These are phyloP conservation scores for Thymus mandschuricus DNA, from an alignment of 257 asterid genomes.

Conservation along the genomic window DNA sequence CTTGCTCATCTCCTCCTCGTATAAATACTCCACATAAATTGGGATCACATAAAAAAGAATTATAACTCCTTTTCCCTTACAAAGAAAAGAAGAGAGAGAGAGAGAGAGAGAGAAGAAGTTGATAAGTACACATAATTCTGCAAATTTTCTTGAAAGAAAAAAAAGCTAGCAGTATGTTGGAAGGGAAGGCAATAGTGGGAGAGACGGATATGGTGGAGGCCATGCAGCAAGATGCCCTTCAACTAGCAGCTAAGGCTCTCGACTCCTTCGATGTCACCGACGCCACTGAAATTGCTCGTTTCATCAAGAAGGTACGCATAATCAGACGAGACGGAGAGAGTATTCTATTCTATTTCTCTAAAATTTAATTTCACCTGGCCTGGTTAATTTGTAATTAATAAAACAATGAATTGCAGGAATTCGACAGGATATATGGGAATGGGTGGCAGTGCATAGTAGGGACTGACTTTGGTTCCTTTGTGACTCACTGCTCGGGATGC, in stretches of 20 bases:
- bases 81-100: not conserved
- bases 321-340: too few species aligned
- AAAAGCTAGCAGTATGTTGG: constrained; percentile 47
- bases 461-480: constrained; percentile 89
- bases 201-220: constrained; percentile 77
- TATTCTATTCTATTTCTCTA: too few species aligned
- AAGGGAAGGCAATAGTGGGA: constrained; percentile 83
- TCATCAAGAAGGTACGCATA: constrained; percentile 58
- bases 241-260: constrained; percentile 84
- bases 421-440: constrained; percentile 60
- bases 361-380: too few species aligned
- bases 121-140: not conserved
- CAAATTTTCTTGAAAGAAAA: not conserved
- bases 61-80: not conserved
- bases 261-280: constrained; percentile 88
- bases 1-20: constrained; percentile 5
- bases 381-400: not conserved
- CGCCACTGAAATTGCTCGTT: constrained; percentile 77
- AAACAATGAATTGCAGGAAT: constrained; percentile 52
- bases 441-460: constrained; percentile 98
- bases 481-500: constrained; percentile 82
- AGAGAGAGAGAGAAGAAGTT: not conserved
- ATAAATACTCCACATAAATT: constrained; percentile 28
- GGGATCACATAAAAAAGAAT: not conserved
- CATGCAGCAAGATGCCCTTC: constrained; percentile 78